These are phyloP conservation scores for Neonectria coccinea DNA, from an alignment of 2,329 filamentous ascomycete genomes.

Conservation along the genomic window DNA sequence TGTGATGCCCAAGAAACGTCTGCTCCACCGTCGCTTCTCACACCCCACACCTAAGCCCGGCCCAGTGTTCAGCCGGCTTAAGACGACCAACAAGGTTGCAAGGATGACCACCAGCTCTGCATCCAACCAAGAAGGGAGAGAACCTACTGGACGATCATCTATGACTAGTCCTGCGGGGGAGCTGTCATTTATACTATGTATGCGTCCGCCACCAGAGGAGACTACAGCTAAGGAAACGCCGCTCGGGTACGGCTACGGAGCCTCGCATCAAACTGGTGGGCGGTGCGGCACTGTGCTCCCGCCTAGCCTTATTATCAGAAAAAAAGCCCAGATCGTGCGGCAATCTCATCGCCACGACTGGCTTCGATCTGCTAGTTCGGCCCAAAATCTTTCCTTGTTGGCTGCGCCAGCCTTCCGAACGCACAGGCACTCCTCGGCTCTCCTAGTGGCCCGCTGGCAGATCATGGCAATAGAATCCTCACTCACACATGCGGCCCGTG, in stretches of 20 bases:
- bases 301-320: not conserved
- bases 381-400: not conserved
- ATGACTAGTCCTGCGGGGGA: conserved; percentile 32
- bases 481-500: conserved; percentile 28
- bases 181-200: conserved; percentile 45
- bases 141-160: conserved; percentile 3
- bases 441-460: conserved; percentile 18
- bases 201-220: conserved; percentile 8
- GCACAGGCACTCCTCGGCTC: conserved; percentile 28
- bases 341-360: not conserved
- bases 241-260: conserved; percentile 1
- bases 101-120: not conserved
- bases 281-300: not conserved
- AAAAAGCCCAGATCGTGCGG: not conserved
- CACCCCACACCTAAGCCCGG: not conserved
- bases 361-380: conserved; percentile 2
- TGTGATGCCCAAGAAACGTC: not conserved
- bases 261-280: conserved; percentile 8
- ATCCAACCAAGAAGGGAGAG: not conserved
- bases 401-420: conserved; percentile 23
- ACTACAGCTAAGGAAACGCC: conserved; percentile 12
- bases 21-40: not conserved
- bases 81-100: not conserved
- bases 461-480: conserved; percentile 21
- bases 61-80: not conserved